phyloP scores from a whole-genome alignment of 2,329 filamentous ascomycete genomes.

The Apiospora aurea region DNA sequence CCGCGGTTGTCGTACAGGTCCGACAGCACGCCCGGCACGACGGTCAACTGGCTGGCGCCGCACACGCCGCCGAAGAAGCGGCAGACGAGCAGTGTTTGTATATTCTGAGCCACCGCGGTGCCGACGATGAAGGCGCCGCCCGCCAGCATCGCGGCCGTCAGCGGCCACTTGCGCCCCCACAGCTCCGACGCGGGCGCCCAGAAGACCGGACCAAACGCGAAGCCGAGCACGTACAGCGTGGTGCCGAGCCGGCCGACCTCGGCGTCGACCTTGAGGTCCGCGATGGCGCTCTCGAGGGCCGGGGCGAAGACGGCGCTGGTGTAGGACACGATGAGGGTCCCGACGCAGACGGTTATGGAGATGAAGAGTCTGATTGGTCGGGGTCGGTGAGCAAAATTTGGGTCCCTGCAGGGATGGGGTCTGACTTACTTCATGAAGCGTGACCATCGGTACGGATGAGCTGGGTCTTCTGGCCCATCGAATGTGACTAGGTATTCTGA shows the following conservation, averaged over 20 bases:
- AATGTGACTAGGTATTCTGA: constrained; percentile 24
- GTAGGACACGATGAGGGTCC: constrained; percentile 19
- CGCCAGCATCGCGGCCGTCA: neutral
- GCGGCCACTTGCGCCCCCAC: constrained; percentile 6
- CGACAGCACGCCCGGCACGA: constrained; percentile 7
- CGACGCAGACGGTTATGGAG: constrained; percentile 10
- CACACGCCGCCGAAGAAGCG: constrained; percentile 25
- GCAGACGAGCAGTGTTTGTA: neutral
- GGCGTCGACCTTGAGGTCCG: neutral
- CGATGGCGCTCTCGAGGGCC: neutral
- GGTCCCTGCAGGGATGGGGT: neutral
- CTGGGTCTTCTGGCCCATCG: constrained; percentile 16
- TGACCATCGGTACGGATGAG: constrained; percentile 1
- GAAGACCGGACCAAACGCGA: constrained; percentile 22
- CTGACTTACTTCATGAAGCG: neutral
- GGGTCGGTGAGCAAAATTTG: neutral
- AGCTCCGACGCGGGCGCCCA: constrained; percentile 24
- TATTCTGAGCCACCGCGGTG: neutral
- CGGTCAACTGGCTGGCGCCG: constrained; percentile 19
- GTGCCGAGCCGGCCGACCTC: constrained; percentile 15
- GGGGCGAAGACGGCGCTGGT: constrained; percentile 23
- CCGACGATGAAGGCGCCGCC: constrained; percentile 7
- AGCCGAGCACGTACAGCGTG: constrained; percentile 21
- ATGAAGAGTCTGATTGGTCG: neutral
- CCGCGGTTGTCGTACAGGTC: constrained; percentile 10